A percentile compares a stretch with the other conserved stretches of the same genome.
Evolutionary conservation across 768 basidiomycete species (phyloP).

Genomic region (Pisolithus albus): DNA sequence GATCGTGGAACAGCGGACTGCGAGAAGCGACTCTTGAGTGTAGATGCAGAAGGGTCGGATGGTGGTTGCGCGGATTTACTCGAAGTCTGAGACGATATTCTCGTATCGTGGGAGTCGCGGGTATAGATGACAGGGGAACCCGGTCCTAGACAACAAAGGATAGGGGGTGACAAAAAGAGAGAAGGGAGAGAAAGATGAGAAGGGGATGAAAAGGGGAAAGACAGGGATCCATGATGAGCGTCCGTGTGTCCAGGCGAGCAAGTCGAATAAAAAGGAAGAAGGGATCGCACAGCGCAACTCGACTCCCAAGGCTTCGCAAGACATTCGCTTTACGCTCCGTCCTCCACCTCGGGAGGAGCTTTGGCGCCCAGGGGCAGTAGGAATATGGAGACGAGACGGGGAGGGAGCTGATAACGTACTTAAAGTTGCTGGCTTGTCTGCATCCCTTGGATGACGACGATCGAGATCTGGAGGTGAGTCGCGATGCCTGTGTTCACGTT

Average conservation of each 20-base stretch:
- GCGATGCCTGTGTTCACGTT: slow-evolving; percentile 21
- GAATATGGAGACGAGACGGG: slow-evolving; percentile 18
- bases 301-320: slow-evolving; percentile 43
- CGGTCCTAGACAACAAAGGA: slow-evolving; percentile 37
- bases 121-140: slow-evolving; percentile 30
- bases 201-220: slow-evolving; percentile 23
- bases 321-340: slow-evolving; percentile 28
- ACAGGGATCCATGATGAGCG: slow-evolving; percentile 35
- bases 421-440: slow-evolving; percentile 31
- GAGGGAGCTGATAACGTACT: slow-evolving; percentile 45
- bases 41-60: slow-evolving; percentile 5
- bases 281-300: slow-evolving; percentile 28
- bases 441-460: slow-evolving; percentile 20
- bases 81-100: slow-evolving; percentile 6
- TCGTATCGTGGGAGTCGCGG: slow-evolving; percentile 25
- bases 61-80: slow-evolving; percentile 13
- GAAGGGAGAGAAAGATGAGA: slow-evolving; percentile 23
- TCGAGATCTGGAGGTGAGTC: slow-evolving; percentile 16
- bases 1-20: slow-evolving; percentile 14
- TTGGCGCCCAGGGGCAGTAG: slow-evolving; percentile 28
- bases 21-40: slow-evolving; percentile 18
- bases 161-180: slow-evolving; percentile 23
- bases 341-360: slow-evolving; percentile 35
- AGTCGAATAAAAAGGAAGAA: slow-evolving; percentile 32
- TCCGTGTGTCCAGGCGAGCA: slow-evolving; percentile 35